phyloP scores from a whole-genome alignment of 176 grass and related monocot species.

The Panicum miliaceum region DNA sequence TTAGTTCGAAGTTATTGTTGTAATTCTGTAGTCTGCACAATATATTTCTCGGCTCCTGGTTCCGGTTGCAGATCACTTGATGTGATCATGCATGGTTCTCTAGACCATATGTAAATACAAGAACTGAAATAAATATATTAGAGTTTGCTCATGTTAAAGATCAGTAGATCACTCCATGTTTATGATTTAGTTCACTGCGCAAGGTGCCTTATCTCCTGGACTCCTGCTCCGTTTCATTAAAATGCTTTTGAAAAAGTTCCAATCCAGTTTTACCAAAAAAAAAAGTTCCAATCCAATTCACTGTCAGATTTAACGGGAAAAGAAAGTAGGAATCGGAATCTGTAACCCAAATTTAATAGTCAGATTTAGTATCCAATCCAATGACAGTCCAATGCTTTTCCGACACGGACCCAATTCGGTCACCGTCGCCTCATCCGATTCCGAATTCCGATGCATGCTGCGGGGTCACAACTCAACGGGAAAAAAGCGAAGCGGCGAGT shows the following conservation, averaged over 20 bases:
- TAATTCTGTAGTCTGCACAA: slow-evolving; percentile 32
- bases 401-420: neutral
- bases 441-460: neutral
- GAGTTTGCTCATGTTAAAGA: neutral
- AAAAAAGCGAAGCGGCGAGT: neutral
- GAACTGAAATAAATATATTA: neutral
- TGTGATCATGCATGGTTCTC: slow-evolving; percentile 35
- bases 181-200: too few relatives aligned
- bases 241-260: neutral
- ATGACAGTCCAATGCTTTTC: neutral
- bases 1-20: neutral
- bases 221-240: neutral
- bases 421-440: neutral
- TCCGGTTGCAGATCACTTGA: slow-evolving; percentile 29
- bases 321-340: neutral
- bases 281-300: neutral
- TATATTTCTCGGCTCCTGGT: neutral
- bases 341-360: neutral
- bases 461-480: neutral
- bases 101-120: slow-evolving; percentile 36
- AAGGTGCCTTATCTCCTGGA: too few relatives aligned
- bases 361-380: neutral
- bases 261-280: neutral
- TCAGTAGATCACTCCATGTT: neutral
- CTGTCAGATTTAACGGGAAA: neutral